Evolutionary conservation across 1,284 basidiomycete genomes (phyloP), one percentile per base, ranked within the genome.

Genomic region (Cutaneotrichosporon sp.): DNA sequence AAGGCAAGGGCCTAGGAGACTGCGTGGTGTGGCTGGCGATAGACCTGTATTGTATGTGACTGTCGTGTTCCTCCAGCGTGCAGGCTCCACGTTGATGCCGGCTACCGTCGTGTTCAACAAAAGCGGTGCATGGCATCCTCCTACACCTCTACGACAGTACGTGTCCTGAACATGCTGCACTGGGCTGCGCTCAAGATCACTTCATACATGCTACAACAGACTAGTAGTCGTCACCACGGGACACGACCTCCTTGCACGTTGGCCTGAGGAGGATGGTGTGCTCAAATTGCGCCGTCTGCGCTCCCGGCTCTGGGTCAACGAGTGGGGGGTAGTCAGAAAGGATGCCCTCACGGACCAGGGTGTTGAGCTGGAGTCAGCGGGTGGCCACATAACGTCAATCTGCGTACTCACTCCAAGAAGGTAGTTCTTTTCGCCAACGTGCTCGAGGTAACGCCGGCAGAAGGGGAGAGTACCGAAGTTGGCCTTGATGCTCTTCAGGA

Each of bases 391-490:
- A 12, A 46, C 20, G 22, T 20, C 33, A 19, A 29, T 25, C 27
- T 20, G 26, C n/a, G n/a, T n/a, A 78, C 87, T 67, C 61, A 94
- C 89, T 46, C 88, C 96, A 29, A 97, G 79, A 31, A 97, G 78
- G 70, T 99, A 97, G 74, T 88, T 91, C 77, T 84, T 90, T 79
- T 97, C 93, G n/a, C 96, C 96, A 3, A 81, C 77, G 24, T 90
- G 83, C 64, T 97, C 96, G 29, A 98, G 81, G 74, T 98, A 98
- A 52, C 96, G 80, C 58, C 94, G 81, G 74, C 94, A 98, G 77
- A 91, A 99, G 4, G 96, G 94, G 52, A 99, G 76, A 4, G 92
- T 93, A 41, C 91, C 93, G 75, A 98, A 99, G 74, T 90, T 86
- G 73, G 84, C 88, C 70, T 90, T 87, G 76, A 99, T 97, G 5